Evolutionary conservation across 768 basidiomycete genomes (phyloP).

Genomic region (Leccinum fibrillosum): DNA sequence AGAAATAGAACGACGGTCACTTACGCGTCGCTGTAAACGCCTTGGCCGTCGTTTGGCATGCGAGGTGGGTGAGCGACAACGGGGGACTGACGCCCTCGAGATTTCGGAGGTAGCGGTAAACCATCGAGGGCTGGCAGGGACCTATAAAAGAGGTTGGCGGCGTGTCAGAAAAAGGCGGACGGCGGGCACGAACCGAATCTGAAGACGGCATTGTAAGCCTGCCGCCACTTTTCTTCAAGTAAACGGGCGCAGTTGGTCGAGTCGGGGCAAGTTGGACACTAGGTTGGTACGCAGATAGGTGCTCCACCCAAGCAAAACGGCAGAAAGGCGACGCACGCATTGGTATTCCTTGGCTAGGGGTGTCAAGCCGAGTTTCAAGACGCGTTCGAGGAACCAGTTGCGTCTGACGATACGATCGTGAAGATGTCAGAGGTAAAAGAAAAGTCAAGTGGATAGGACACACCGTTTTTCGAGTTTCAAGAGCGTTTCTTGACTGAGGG

Average conservation of each 20-base stretch:
- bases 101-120: constrained; percentile 86
- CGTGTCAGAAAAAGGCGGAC: not conserved
- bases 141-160: constrained; percentile 36
- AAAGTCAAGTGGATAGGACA: not conserved
- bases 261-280: constrained; percentile 88
- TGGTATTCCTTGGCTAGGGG: constrained; percentile 92
- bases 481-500: constrained; percentile 77
- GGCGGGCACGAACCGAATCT: constrained; percentile 58
- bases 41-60: constrained; percentile 87
- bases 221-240: constrained; percentile 91
- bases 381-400: constrained; percentile 94
- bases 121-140: constrained; percentile 88
- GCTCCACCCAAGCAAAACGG: not conserved
- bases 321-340: constrained; percentile 57
- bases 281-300: constrained; percentile 1
- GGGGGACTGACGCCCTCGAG: constrained; percentile 91
- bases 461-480: constrained; percentile 88
- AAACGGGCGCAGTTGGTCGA: constrained; percentile 71
- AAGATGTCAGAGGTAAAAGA: not conserved
- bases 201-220: constrained; percentile 83
- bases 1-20: constrained; percentile 15
- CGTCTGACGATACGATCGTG: constrained; percentile 45
- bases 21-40: constrained; percentile 82
- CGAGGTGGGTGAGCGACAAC: constrained; percentile 78
- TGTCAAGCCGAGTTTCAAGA: constrained; percentile 85